Percentiles rank a stretch among this genome's conserved stretches.
These are phyloP conservation scores for Pluteus cervinus DNA, from an alignment of 768 basidiomycete genomes.

Conservation along the genomic window DNA sequence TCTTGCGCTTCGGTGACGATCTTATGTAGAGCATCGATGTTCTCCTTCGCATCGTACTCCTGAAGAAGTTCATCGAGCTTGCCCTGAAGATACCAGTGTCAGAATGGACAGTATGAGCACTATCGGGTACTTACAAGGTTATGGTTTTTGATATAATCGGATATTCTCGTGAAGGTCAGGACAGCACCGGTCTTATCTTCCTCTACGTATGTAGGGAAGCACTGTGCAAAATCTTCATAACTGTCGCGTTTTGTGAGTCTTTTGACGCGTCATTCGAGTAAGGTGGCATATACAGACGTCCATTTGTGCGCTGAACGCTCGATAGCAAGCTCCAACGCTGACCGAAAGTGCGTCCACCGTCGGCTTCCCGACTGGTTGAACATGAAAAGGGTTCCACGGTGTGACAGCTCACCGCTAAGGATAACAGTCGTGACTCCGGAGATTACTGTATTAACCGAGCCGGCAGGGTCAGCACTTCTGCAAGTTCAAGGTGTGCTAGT, in stretches of 20 bases:
- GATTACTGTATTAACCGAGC: no score
- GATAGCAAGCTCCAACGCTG: slow-evolving; percentile 49
- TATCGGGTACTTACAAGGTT: slow-evolving; percentile 36
- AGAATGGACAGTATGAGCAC: background rate
- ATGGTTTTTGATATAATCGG: slow-evolving; percentile 65
- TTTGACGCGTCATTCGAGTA: background rate
- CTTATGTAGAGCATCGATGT: slow-evolving; percentile 63
- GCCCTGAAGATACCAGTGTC: slow-evolving; percentile 29
- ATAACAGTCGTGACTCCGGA: no score
- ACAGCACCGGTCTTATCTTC: slow-evolving; percentile 59
- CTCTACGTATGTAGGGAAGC: slow-evolving; percentile 60
- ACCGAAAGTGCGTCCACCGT: slow-evolving; percentile 52
- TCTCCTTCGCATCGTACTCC: slow-evolving; percentile 61
- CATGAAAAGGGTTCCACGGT: slow-evolving; percentile 18
- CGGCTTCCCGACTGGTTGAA: slow-evolving; percentile 42
- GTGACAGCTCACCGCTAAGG: no score
- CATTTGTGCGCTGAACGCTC: slow-evolving; percentile 53
- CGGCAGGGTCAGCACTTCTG: background rate
- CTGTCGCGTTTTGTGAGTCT: slow-evolving; percentile 18
- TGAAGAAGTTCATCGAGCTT: slow-evolving; percentile 66
- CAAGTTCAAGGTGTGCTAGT: background rate
- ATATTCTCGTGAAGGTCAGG: slow-evolving; percentile 59
- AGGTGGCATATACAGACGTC: slow-evolving; percentile 34
- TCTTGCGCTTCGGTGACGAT: slow-evolving; percentile 65
- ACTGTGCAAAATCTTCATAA: slow-evolving; percentile 56